A percentile compares a stretch with the other conserved stretches of the same genome.
Conservation (phyloP, 1,284 basidiomycete species). For the Melampsora medusae region DNA sequence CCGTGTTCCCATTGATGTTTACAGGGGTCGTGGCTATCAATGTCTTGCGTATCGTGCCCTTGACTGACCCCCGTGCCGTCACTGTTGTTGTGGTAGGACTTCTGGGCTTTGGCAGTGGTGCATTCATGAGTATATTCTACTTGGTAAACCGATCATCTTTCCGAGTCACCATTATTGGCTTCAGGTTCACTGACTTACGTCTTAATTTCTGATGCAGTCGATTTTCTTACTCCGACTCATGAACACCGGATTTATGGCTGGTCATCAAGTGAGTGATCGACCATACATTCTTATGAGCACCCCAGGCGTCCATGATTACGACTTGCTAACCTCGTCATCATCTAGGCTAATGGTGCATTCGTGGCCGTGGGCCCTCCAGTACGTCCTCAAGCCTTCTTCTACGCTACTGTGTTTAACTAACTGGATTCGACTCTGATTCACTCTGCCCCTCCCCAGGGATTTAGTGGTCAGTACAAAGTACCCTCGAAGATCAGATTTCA, state of each 20-base stretch:
- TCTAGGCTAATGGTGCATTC: conserved; percentile 38
- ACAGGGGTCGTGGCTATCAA: conserved; percentile 24
- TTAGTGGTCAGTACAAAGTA: conserved; percentile 5
- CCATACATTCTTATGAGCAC: not conserved
- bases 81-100: conserved; percentile 22
- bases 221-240: conserved; percentile 36
- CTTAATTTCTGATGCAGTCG: not conserved
- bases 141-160: conserved; percentile 10
- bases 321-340: not conserved
- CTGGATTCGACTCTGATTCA: no score
- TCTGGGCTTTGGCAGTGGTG: conserved; percentile 25
- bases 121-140: conserved; percentile 40
- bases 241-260: conserved; percentile 23
- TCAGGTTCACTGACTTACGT: not conserved
- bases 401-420: not conserved
- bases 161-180: not conserved
- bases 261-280: conserved; percentile 28
- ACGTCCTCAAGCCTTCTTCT: not conserved
- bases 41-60: conserved; percentile 20
- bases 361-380: conserved; percentile 27
- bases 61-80: conserved; percentile 17
- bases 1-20: conserved; percentile 36
- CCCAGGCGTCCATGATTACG: not conserved
- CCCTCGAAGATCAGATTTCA: no score
- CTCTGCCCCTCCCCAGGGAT: not conserved